phyloP scores from a whole-genome alignment of 108 stramenopile genomes.

The Cyclotella baltica region DNA sequence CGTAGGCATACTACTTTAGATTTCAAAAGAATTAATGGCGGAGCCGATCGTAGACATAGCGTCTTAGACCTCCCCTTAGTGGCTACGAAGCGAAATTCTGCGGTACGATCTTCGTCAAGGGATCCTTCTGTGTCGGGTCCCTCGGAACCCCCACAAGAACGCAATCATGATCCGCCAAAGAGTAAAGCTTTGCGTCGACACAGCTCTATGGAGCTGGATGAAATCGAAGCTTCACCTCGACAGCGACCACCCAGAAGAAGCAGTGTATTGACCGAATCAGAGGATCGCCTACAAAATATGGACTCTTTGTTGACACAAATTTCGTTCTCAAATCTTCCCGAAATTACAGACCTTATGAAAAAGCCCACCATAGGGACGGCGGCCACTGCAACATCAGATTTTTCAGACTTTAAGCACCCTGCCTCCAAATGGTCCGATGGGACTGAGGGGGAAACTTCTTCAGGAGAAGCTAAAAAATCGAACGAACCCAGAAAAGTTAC shows the following conservation, averaged over 20 bases:
- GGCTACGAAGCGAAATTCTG: no score
- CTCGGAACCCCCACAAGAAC: no score
- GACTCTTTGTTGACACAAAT: neutral
- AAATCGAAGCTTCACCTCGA: neutral
- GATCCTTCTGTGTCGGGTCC: no score
- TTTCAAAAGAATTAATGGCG: neutral
- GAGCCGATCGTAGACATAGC: neutral
- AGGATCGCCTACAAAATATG: neutral
- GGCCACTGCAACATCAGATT: neutral
- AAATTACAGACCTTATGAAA: neutral
- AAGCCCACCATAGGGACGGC: neutral
- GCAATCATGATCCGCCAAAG: no score
- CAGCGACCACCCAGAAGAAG: neutral
- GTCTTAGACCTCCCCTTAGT: neutral
- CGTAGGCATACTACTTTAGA: neutral
- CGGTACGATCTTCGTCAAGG: no score
- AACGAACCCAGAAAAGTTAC: neutral
- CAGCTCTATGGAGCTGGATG: neutral
- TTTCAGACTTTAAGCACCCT: neutral
- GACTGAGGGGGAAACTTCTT: neutral
- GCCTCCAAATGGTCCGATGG: neutral
- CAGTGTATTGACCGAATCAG: neutral
- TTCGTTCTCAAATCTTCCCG: slow-evolving; percentile 15
- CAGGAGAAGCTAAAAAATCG: neutral
- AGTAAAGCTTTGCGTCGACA: neutral